Base-by-base conservation (phyloP, 2,329 filamentous ascomycete species). In the Botryosphaeria dothidea region DNA sequence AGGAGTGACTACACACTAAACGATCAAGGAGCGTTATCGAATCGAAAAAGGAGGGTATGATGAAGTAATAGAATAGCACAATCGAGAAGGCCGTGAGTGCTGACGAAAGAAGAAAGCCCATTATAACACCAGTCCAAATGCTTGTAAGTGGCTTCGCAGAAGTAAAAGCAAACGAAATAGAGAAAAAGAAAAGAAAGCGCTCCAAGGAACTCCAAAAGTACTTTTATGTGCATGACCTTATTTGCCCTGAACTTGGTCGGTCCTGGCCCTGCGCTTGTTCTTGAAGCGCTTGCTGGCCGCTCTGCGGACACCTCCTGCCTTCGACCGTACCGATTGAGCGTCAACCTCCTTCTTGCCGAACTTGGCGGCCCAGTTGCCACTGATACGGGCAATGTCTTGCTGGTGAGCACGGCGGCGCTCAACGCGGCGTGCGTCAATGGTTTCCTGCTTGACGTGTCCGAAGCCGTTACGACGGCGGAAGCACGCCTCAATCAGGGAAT, bases 381-480 rank as follows among this genome's bases (percentile, higher is more conserved):
- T 67, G 46, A 67, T 63, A 27, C 57, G 56, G 25, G 62, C 62
- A 51, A 68, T 65, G 23, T 68, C 67, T 19, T 60, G 45, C 15
- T 52, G 54, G 29, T 67, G 64, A 46, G 51, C 54, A 56, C 58
- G 65, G 17, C 67, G 57, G 57, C 91, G 85, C 72, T 93, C 88
- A 52, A 86, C 83, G 54, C 94, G 83, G 67, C 91, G 86, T 69
- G 89, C 85, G 69, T 97, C 93, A 66, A 97, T 91, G 4, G 88
- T 86, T 17, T 90, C 89, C 75, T 97, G 92, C 71, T 88, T 93
- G 19, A 97, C 82, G 71, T 93, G 90, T 6, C 89, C 90, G 70
- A 94, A 93, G 4, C 91, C 91, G 72, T 93, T 91, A 54, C 90
- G 86, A 46, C 92, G 87, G 69, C 89, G 88, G 75, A 95, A 93